These are phyloP conservation scores for cucumber (Cucumis sativus) DNA, from an alignment of 306 rosid genomes.

Conservation along the genomic window Cucumber_9930_V3 NC_026660.2:16948501-16949000, in stretches of 20 bases:
- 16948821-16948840: not conserved
- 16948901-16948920: slow-evolving; percentile 9
- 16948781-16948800: not conserved
- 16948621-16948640: not conserved
- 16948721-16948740: not conserved
- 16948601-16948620: not conserved
- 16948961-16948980: slow-evolving; percentile 22
- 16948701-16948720: not conserved
- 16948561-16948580: not conserved
- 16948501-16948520: not conserved
- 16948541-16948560: not conserved
- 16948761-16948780: too few species aligned
- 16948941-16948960: slow-evolving; percentile 12
- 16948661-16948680: too few species aligned
- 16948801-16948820: not conserved
- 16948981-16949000: slow-evolving; percentile 27
- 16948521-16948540: not conserved
- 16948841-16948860: too few species aligned
- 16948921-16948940: slow-evolving; percentile 19
- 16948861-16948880: not conserved
- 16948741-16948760: not conserved
- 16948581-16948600: not conserved
- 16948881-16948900: not conserved
- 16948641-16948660: not conserved
- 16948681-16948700: not conserved